A percentile compares a stretch with the other conserved stretches of the same genome.
Conservation (phyloP, 2,329 filamentous ascomycete genomes). For the Aspergillus aculeatinus region DNA sequence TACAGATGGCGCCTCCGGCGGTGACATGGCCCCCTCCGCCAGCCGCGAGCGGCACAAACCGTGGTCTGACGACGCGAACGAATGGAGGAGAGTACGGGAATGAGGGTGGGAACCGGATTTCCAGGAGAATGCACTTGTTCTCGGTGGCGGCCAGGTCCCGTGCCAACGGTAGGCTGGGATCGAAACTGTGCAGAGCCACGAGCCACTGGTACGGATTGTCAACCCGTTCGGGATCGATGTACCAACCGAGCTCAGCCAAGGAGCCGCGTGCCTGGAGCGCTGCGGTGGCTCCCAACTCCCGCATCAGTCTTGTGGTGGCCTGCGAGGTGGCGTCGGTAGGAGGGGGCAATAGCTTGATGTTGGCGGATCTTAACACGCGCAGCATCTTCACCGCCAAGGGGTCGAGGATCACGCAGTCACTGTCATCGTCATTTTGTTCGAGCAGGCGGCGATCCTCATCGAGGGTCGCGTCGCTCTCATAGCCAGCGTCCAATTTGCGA, state of each 20-base stretch:
- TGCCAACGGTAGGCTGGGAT: slow-evolving; percentile 65
- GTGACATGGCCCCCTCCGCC: slow-evolving; percentile 89
- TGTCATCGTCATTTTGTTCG: slow-evolving; percentile 33
- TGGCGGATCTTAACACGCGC: slow-evolving; percentile 58
- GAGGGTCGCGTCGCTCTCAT: slow-evolving; percentile 50
- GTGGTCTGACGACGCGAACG: slow-evolving; percentile 76
- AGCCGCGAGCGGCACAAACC: slow-evolving; percentile 67
- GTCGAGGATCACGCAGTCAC: not conserved
- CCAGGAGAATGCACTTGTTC: slow-evolving; percentile 70
- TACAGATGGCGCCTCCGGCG: slow-evolving; percentile 76
- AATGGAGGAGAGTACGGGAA: slow-evolving; percentile 82
- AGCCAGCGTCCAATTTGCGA: slow-evolving; percentile 35
- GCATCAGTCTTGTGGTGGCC: slow-evolving; percentile 63
- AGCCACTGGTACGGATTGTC: slow-evolving; percentile 88
- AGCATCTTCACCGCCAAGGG: not conserved
- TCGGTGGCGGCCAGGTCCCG: slow-evolving; percentile 67
- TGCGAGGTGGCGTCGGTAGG: slow-evolving; percentile 63
- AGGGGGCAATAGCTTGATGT: slow-evolving; percentile 63
- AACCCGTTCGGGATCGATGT: slow-evolving; percentile 66
- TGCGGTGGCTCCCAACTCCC: slow-evolving; percentile 64
- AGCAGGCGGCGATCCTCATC: slow-evolving; percentile 49
- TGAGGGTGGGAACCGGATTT: slow-evolving; percentile 74
- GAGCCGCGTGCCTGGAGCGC: slow-evolving; percentile 62
- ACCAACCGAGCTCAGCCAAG: slow-evolving; percentile 74
- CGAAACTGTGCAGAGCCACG: slow-evolving; percentile 82